Percentiles rank a stretch among this genome's conserved stretches.
phyloP scores from a whole-genome alignment of 345 rosid genomes.

The Sonneratia alba region DNA sequence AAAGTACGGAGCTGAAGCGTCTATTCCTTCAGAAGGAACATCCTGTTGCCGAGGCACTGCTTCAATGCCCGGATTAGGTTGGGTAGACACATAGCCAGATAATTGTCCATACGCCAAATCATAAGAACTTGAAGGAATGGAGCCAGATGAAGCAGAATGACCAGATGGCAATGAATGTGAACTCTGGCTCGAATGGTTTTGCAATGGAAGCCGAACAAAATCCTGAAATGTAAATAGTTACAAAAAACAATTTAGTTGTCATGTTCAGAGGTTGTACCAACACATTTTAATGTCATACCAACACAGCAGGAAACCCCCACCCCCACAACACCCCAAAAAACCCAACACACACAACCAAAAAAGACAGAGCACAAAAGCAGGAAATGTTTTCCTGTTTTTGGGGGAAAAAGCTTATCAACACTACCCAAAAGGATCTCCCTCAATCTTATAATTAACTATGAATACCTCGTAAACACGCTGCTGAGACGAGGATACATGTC shows the following conservation, averaged over 20 bases:
- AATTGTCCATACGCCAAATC: conserved; percentile 47
- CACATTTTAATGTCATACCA: neutral
- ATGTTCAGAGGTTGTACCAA: neutral
- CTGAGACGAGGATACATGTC: conserved; percentile 75
- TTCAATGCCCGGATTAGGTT: conserved; percentile 44
- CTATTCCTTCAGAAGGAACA: conserved; percentile 48
- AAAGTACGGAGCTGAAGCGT: conserved; percentile 36
- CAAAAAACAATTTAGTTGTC: neutral
- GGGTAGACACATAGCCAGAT: conserved; percentile 38
- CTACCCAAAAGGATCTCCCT: neutral
- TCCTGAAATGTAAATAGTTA: conserved; percentile 37
- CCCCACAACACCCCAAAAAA: neutral
- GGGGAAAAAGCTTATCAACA: too few species aligned
- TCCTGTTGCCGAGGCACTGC: conserved; percentile 50
- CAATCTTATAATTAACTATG: neutral
- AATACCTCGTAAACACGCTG: conserved; percentile 95
- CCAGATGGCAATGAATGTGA: conserved; percentile 47
- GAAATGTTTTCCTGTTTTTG: too few species aligned
- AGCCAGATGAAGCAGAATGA: conserved; percentile 43
- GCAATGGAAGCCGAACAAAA: conserved; percentile 95
- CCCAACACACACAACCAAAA: neutral
- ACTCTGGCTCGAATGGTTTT: conserved; percentile 68
- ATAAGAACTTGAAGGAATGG: conserved; percentile 35
- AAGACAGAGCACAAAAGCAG: neutral
- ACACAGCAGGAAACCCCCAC: too few species aligned